Percentiles rank a stretch among this genome's conserved stretches.
These are phyloP conservation scores for Saturnispora galanensis DNA, from an alignment of 805 yeast genomes.

Conservation along the genomic window DNA sequence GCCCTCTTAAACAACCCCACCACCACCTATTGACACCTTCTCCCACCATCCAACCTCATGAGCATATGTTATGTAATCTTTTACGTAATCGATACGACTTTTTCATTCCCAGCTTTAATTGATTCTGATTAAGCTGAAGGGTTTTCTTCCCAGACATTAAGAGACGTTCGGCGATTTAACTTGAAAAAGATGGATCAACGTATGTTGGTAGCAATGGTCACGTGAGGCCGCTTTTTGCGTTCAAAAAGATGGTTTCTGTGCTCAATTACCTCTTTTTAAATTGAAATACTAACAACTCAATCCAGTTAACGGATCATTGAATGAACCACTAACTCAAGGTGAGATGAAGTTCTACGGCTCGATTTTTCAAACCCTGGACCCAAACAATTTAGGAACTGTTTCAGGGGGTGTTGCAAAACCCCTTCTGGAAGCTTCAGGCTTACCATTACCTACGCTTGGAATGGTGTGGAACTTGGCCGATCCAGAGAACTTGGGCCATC, in stretches of 20 bases:
- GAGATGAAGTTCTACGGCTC: conserved; percentile 69
- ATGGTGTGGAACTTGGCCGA: conserved; percentile 96
- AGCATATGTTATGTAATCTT: too few species aligned
- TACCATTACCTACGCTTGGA: conserved; percentile 68
- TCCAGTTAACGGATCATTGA: conserved; percentile 13
- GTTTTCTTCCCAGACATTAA: not conserved
- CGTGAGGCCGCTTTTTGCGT: too few species aligned
- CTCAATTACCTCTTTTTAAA: not conserved
- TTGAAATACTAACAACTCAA: conserved; percentile 1
- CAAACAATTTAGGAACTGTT: conserved; percentile 67
- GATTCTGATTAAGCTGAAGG: not conserved
- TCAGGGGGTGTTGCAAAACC: conserved; percentile 83
- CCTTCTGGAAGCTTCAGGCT: conserved; percentile 75
- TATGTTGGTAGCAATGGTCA: not conserved
- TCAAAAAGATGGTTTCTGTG: too few species aligned
- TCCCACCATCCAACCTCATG: too few species aligned
- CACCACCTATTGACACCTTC: too few species aligned
- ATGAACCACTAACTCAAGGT: conserved; percentile 48
- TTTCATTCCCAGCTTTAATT: not conserved
- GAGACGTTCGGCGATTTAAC: not conserved
- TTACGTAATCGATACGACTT: too few species aligned
- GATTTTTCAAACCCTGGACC: conserved; percentile 70
- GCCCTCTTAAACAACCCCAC: too few species aligned
- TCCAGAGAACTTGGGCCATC: conserved; percentile 72
- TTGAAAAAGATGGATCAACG: conserved; percentile 6